Percentiles rank a stretch among this genome's conserved stretches.
These are phyloP conservation scores for Samsoniella hepiali DNA, from an alignment of 2,329 filamentous ascomycete genomes.

Conservation along the genomic window DNA sequence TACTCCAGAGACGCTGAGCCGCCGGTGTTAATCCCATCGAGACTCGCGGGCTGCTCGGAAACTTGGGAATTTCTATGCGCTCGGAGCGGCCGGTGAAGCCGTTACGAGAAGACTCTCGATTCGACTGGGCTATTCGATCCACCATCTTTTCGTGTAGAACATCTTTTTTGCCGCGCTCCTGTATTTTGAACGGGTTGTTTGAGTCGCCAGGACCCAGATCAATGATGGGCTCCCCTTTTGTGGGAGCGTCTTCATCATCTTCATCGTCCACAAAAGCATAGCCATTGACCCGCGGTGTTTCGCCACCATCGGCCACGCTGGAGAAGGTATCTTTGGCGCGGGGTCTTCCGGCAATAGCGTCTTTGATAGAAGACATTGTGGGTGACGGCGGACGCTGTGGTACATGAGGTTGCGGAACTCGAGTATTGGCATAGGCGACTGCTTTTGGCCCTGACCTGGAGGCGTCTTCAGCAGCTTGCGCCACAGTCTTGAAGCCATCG, in stretches of 20 bases:
- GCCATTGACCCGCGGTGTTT: constrained; percentile 88
- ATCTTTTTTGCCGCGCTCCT: constrained; percentile 72
- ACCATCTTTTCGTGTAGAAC: constrained; percentile 83
- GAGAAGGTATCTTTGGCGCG: constrained; percentile 61
- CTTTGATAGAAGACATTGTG: constrained; percentile 77
- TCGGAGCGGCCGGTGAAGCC: constrained; percentile 59
- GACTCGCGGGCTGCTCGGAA: constrained; percentile 62
- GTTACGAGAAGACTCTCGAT: constrained; percentile 58
- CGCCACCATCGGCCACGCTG: constrained; percentile 54
- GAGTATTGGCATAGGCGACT: constrained; percentile 80
- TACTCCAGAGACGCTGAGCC: constrained; percentile 64
- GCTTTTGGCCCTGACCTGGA: constrained; percentile 74
- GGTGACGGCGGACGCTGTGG: constrained; percentile 64
- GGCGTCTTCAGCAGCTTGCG: constrained; percentile 63
- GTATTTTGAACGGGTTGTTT: constrained; percentile 78
- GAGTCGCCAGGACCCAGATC: constrained; percentile 57
- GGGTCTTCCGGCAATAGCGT: constrained; percentile 74
- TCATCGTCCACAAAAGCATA: constrained; percentile 93
- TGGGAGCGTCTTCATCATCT: constrained; percentile 45
- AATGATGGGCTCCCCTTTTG: constrained; percentile 39
- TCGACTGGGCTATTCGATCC: constrained; percentile 71
- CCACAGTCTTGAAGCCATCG: constrained; percentile 58
- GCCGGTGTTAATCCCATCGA: constrained; percentile 66
- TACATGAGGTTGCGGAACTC: constrained; percentile 56
- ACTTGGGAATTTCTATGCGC: constrained; percentile 63